Base-by-base conservation (phyloP, 768 basidiomycete genomes). In the Trametes elegans region DNA sequence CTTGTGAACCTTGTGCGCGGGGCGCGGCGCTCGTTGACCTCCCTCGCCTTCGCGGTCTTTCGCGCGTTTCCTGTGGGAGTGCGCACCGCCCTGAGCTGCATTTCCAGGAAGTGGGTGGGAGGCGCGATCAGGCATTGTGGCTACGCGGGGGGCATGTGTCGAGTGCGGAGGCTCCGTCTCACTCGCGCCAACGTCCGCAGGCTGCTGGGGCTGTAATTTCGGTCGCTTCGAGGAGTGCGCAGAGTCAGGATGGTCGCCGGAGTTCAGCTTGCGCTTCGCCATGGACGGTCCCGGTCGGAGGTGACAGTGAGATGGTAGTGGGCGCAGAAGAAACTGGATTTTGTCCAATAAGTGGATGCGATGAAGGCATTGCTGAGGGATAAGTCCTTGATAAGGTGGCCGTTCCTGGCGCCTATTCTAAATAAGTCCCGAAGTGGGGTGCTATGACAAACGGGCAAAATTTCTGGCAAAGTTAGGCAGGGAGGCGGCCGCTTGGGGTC, bases 1-100 rank as follows among this genome's bases (percentile, higher is more conserved):
- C 62, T 88, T 91, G 28, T 79, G 80, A 39, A 87, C 80, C 55
- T 67, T 68, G 63, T 64, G 70, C 63, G 40, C 36, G 6, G 53
- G 18, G 9, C 32, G 50, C 9, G 16, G 19, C 14, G 46, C 34
- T 13, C 43, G 6, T 38, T 41, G 26, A 6, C 28, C 27, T 3
- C 23, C 26, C 19, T 24, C 24, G 21, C 11, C 26, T 8, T 4
- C 23, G 2, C 18, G n/a, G 2, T 36, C 18, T 3, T n/a, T 27
- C 23, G 39, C n/a, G 8, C 27, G 21, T 14, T 42, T 36, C 16
- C 5, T 45, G 5, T 29, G 7, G 21, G 19, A 7, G 18, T 3
- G 14, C 24, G 41, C 24, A 3, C 21, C 41, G 9, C 18, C 6
- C 13, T 31, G 32, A 14, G 11, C 4, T 8, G 50, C 35, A 5